Conservation (phyloP, 2,329 filamentous ascomycete genomes). For the Phialophora expanda region DNA sequence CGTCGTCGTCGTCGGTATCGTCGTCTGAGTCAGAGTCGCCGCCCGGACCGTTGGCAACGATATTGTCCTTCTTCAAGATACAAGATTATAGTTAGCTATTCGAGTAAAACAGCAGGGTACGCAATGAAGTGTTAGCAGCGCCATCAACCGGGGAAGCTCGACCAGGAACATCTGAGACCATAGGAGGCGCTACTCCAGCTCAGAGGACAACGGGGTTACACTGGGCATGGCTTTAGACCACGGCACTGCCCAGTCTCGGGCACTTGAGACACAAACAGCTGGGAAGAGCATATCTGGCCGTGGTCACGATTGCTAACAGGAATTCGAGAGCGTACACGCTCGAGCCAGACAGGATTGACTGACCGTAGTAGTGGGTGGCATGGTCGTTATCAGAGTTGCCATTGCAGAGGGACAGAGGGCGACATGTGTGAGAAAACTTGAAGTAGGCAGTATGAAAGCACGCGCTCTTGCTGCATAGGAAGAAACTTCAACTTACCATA, state of each 20-base stretch:
- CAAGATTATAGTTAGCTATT: neutral
- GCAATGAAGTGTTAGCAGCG: neutral
- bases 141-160: neutral
- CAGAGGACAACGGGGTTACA: neutral
- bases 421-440: too few relatives aligned
- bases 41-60: neutral
- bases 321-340: neutral
- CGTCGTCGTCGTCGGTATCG: neutral
- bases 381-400: neutral
- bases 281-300: neutral
- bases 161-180: neutral
- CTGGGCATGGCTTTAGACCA: neutral
- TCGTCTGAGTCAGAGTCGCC: neutral
- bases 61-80: neutral
- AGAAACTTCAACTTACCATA: slow-evolving; percentile 1
- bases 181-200: neutral
- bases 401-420: neutral
- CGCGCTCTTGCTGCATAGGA: neutral
- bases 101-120: neutral
- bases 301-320: neutral
- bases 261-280: neutral
- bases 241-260: neutral
- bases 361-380: neutral
- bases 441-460: neutral
- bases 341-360: neutral